phyloP scores from a whole-genome alignment of 2,329 filamentous ascomycete genomes.

The Trichoderma polysporum region DNA sequence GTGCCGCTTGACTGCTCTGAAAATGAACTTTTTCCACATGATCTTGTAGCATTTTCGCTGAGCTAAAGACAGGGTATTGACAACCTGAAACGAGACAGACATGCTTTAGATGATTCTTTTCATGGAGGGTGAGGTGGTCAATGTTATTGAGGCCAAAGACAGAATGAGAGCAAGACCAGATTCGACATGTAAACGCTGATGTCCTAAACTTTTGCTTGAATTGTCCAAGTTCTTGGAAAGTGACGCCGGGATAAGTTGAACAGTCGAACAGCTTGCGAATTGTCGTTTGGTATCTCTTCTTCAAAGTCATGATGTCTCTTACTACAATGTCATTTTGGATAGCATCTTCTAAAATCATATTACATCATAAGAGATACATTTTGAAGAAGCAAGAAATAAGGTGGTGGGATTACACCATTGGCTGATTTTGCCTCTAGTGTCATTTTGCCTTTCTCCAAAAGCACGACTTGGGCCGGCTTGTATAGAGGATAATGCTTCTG shows the following conservation, averaged over 20 bases:
- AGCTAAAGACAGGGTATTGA: neutral
- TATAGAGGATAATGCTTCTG: neutral
- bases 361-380: neutral
- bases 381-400: too few species aligned
- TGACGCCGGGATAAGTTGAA: neutral
- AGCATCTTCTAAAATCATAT: neutral
- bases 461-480: neutral
- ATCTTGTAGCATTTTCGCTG: neutral
- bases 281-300: conserved; percentile 2
- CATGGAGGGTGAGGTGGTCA: neutral
- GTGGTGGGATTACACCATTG: neutral
- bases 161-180: conserved; percentile 24
- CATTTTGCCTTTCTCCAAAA: neutral
- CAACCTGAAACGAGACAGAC: neutral
- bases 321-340: neutral
- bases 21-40: neutral
- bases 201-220: conserved; percentile 19
- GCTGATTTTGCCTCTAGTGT: neutral
- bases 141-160: conserved; percentile 24
- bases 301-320: neutral
- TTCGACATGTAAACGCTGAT: conserved; percentile 22
- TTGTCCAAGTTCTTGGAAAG: conserved; percentile 1
- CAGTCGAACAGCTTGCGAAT: neutral
- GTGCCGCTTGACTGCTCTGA: neutral
- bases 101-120: neutral